These are phyloP conservation scores for Cordyceps pruinosa DNA, from an alignment of 2,329 filamentous ascomycete species.

Conservation along the genomic window DNA sequence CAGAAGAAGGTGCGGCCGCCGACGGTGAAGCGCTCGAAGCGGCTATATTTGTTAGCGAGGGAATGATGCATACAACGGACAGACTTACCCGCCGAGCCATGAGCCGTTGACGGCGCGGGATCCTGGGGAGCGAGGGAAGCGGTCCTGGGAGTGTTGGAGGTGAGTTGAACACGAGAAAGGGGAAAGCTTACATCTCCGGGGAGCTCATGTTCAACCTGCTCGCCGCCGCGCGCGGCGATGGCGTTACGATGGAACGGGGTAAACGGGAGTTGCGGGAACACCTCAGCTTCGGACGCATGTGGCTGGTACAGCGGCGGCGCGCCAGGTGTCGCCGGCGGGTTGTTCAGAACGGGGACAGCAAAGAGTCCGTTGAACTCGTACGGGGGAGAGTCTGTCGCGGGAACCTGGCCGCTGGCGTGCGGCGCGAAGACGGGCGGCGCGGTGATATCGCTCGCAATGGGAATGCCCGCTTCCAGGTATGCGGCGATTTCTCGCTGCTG, in stretches of 20 bases:
- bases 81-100: slow-evolving; percentile 3
- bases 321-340: neutral
- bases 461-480: neutral
- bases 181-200: slow-evolving; percentile 2
- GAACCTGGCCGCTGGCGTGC: neutral
- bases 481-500: neutral
- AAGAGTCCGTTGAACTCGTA: slow-evolving; percentile 4
- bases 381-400: slow-evolving; percentile 1
- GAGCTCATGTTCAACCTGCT: neutral
- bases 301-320: slow-evolving; percentile 4
- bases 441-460: neutral
- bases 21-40: slow-evolving; percentile 11
- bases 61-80: neutral
- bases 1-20: slow-evolving; percentile 11
- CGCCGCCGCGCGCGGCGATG: neutral
- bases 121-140: neutral
- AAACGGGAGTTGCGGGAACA: slow-evolving; percentile 3
- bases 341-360: neutral
- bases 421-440: neutral
- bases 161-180: neutral
- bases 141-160: neutral
- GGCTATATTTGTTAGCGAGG: neutral
- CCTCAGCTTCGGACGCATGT: neutral
- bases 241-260: slow-evolving; percentile 6
- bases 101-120: slow-evolving; percentile 8